Evolutionary conservation across 805 yeast species (phyloP).

Genomic region (Soucietia sequanensis): DNA sequence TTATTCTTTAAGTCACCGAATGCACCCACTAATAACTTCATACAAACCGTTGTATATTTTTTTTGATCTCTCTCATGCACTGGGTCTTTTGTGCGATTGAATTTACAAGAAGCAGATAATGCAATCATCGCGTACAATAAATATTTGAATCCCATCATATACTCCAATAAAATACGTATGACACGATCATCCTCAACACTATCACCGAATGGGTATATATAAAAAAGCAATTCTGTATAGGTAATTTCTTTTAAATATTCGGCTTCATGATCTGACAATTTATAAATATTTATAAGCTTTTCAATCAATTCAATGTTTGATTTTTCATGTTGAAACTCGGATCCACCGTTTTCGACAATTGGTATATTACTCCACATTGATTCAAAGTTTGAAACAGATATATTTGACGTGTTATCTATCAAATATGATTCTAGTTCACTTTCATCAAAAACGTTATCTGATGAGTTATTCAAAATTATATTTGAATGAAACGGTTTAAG

Average conservation of each 20-base stretch:
- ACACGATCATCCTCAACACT: not conserved
- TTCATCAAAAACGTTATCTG: not conserved
- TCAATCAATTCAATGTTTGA: not conserved
- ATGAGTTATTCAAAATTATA: not conserved
- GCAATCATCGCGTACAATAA: constrained; percentile 22
- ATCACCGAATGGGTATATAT: constrained; percentile 1
- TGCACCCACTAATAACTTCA: constrained; percentile 17
- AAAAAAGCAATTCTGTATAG: constrained; percentile 1
- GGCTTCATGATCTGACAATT: constrained; percentile 1
- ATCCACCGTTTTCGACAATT: not conserved
- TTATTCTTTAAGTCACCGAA: constrained; percentile 12
- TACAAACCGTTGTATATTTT: constrained; percentile 18
- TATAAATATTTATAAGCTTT: not conserved
- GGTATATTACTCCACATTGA: constrained; percentile 1
- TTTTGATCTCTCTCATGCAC: constrained; percentile 18
- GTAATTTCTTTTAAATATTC: constrained; percentile 1
- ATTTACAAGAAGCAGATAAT: constrained; percentile 25
- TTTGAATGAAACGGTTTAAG: constrained; percentile 2
- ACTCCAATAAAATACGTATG: constrained; percentile 16
- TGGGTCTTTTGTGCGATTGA: constrained; percentile 18
- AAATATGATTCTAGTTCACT: constrained; percentile 1
- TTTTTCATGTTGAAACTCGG: not conserved
- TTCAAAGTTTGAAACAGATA: not conserved
- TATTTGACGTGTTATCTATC: not conserved
- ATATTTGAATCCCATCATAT: constrained; percentile 19